phyloP scores from a whole-genome alignment of 192 early-diverging fungal species.

The Gorgonomyces haynaldii region DNA sequence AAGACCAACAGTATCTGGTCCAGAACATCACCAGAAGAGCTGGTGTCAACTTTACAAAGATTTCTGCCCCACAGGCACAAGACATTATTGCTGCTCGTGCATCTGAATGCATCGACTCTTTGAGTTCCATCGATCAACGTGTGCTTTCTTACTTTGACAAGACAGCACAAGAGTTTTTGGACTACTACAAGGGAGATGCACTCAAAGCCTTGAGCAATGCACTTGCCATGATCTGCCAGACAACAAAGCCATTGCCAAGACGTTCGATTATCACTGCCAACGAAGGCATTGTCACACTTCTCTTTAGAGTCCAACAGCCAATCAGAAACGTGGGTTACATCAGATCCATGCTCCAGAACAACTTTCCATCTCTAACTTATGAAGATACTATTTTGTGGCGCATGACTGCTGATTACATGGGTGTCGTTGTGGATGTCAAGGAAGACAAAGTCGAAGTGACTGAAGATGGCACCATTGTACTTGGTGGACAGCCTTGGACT shows the following conservation, averaged over 20 bases:
- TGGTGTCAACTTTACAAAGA: constrained; percentile 68
- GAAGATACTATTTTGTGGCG: constrained; percentile 71
- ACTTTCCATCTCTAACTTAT: constrained; percentile 58
- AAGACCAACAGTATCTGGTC: constrained; percentile 72
- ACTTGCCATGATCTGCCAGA: constrained; percentile 82
- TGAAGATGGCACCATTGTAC: constrained; percentile 29
- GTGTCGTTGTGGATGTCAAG: constrained; percentile 79
- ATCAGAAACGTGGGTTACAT: constrained; percentile 79
- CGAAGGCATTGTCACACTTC: constrained; percentile 68
- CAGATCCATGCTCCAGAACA: constrained; percentile 58
- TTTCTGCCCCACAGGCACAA: constrained; percentile 75
- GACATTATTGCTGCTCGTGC: constrained; percentile 80
- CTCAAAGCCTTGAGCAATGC: constrained; percentile 68
- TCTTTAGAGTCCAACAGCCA: constrained; percentile 53
- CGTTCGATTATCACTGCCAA: constrained; percentile 77
- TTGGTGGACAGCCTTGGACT: constrained; percentile 61
- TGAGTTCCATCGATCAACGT: constrained; percentile 55
- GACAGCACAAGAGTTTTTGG: constrained; percentile 63
- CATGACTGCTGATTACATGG: constrained; percentile 66
- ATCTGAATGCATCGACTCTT: constrained; percentile 56
- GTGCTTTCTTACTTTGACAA: constrained; percentile 69
- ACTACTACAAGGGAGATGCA: constrained; percentile 56
- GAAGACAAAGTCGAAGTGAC: constrained; percentile 54
- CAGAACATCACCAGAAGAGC: constrained; percentile 63
- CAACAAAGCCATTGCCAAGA: constrained; percentile 65